phyloP scores from a whole-genome alignment of 2,329 filamentous ascomycete genomes.

The Fusarium sp. region DNA sequence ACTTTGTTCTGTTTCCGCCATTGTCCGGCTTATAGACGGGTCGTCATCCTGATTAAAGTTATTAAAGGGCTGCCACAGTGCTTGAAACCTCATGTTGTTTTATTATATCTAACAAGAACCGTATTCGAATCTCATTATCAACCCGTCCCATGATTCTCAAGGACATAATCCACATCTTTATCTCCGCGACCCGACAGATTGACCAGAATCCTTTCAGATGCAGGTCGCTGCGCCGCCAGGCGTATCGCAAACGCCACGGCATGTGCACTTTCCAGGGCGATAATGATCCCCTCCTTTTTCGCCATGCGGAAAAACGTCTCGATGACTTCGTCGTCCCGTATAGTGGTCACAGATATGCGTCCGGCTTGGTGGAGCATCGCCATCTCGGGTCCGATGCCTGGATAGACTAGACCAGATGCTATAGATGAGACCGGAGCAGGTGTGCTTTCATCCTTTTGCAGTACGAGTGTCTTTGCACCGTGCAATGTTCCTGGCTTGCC shows the following conservation, averaged over 20 bases:
- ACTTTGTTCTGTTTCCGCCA: too few species aligned
- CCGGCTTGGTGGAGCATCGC: constrained; percentile 14
- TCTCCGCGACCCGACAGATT: constrained; percentile 16
- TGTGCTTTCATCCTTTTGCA: not conserved
- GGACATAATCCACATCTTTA: constrained; percentile 19
- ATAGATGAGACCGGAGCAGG: constrained; percentile 10
- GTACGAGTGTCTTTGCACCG: constrained; percentile 18
- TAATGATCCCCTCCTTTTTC: constrained; percentile 9
- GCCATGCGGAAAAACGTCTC: constrained; percentile 6
- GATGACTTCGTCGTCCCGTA: not conserved
- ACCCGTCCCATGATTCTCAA: constrained; percentile 4
- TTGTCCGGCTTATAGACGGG: too few species aligned
- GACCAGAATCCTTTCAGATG: not conserved
- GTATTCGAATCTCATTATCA: too few species aligned
- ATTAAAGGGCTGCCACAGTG: too few species aligned
- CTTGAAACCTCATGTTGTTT: too few species aligned
- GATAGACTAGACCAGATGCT: constrained; percentile 13
- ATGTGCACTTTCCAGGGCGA: constrained; percentile 19
- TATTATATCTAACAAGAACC: too few species aligned
- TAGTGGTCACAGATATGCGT: not conserved
- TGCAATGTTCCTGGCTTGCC: constrained; percentile 7
- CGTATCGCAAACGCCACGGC: constrained; percentile 9
- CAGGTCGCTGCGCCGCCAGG: not conserved
- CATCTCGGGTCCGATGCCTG: constrained; percentile 1
- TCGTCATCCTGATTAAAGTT: too few species aligned